These are phyloP conservation scores for Lactarius hatsudake DNA, from an alignment of 768 basidiomycete genomes.

Conservation along the genomic window DNA sequence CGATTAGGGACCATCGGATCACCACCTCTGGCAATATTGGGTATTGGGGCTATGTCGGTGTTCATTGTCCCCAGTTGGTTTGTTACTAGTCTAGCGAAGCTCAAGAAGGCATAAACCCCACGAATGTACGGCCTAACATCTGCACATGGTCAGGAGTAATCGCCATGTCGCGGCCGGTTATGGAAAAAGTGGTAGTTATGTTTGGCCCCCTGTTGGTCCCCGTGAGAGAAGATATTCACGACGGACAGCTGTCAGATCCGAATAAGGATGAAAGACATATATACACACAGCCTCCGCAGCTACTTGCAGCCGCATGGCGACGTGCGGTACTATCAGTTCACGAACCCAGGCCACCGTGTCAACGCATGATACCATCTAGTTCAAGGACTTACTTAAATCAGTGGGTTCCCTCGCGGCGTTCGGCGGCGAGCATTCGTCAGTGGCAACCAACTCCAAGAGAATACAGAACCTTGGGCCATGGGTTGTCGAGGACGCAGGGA, in stretches of 20 bases:
- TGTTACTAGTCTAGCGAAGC: too few species aligned
- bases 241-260: neutral
- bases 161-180: neutral
- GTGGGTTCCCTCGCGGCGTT: neutral
- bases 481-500: neutral
- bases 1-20: neutral
- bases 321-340: neutral
- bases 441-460: neutral
- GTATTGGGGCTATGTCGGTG: neutral
- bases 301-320: neutral
- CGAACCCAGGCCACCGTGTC: neutral
- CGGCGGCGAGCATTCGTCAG: neutral
- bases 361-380: neutral
- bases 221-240: neutral
- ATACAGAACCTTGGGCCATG: neutral
- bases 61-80: neutral
- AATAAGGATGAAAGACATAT: neutral
- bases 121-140: neutral
- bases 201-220: neutral
- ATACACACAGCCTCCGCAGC: slow-evolving; percentile 6
- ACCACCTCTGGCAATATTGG: neutral
- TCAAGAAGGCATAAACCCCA: neutral
- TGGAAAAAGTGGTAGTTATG: neutral
- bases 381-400: neutral
- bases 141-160: neutral